phyloP scores from a whole-genome alignment of 1,139 yeast genomes.

The Yamadazyma conglobata region DNA sequence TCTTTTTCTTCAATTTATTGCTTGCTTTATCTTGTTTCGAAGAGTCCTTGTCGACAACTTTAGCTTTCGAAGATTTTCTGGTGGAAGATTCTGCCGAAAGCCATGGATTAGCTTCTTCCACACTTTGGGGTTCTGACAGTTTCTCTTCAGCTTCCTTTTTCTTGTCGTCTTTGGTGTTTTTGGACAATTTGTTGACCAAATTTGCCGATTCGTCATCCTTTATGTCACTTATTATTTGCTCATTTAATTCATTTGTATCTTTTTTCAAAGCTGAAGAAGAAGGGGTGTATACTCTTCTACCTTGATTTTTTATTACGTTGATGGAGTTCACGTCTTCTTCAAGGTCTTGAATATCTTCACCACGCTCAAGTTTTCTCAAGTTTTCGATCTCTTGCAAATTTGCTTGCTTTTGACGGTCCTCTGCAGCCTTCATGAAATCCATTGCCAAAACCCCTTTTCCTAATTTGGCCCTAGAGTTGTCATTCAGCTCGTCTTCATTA shows the following conservation, averaged over 20 bases:
- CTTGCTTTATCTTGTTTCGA: slow-evolving; percentile 53
- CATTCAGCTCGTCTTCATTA: slow-evolving; percentile 30
- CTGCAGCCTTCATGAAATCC: slow-evolving; percentile 94
- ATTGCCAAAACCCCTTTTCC: slow-evolving; percentile 89
- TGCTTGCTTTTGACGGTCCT: slow-evolving; percentile 54
- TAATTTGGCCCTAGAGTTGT: slow-evolving; percentile 35
- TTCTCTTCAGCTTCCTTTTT: slow-evolving; percentile 3
- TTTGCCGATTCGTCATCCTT: slow-evolving; percentile 53
- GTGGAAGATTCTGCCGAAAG: slow-evolving; percentile 35
- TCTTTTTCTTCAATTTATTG: slow-evolving; percentile 48
- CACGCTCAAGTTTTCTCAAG: slow-evolving; percentile 45
- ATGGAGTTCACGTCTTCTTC: slow-evolving; percentile 33
- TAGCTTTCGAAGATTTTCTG: slow-evolving; percentile 52
- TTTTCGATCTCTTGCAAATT: slow-evolving; percentile 53
- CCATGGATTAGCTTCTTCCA: slow-evolving; percentile 68
- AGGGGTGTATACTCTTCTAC: slow-evolving; percentile 83
- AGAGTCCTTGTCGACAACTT: slow-evolving; percentile 55
- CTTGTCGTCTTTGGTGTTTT: slow-evolving; percentile 8
- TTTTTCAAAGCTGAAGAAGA: slow-evolving; percentile 46
- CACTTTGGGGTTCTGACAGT: no score
- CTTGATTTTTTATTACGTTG: slow-evolving; percentile 58
- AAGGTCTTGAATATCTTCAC: slow-evolving; percentile 36
- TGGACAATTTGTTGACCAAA: slow-evolving; percentile 36
- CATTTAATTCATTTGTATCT: slow-evolving; percentile 41
- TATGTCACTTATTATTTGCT: slow-evolving; percentile 44